These are phyloP conservation scores for Malus sylvestris DNA, from an alignment of 306 rosid genomes.

Conservation along the genomic window DNA sequence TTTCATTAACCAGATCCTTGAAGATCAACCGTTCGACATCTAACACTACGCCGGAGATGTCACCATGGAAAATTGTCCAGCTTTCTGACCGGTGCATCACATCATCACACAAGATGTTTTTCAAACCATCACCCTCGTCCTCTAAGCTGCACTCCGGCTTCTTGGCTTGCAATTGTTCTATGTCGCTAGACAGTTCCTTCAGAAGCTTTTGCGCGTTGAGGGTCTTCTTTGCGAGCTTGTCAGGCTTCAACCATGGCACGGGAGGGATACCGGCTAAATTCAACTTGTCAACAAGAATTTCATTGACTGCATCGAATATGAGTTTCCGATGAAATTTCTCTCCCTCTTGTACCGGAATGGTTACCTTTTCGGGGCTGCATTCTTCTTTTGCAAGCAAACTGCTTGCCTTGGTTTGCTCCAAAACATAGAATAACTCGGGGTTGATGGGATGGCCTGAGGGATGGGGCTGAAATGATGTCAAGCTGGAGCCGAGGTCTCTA, in stretches of 20 bases:
- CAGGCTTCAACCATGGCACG: slow-evolving; percentile 56
- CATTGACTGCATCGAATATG: slow-evolving; percentile 80
- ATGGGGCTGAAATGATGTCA: slow-evolving; percentile 65
- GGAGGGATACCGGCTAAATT: slow-evolving; percentile 21
- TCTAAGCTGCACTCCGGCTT: slow-evolving; percentile 36
- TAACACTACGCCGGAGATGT: slow-evolving; percentile 52
- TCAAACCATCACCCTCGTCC: slow-evolving; percentile 50
- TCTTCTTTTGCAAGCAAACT: slow-evolving; percentile 51
- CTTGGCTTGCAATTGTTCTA: slow-evolving; percentile 55
- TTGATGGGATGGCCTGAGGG: slow-evolving; percentile 74
- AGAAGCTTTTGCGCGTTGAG: slow-evolving; percentile 71
- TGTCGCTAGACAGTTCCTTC: slow-evolving; percentile 64
- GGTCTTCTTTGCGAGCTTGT: slow-evolving; percentile 49
- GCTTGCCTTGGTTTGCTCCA: slow-evolving; percentile 86
- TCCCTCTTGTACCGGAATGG: slow-evolving; percentile 20
- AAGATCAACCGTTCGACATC: slow-evolving; percentile 70
- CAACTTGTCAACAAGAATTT: slow-evolving; percentile 54
- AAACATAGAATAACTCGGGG: slow-evolving; percentile 74
- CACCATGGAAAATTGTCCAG: slow-evolving; percentile 57
- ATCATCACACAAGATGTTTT: slow-evolving; percentile 46
- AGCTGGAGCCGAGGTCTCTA: slow-evolving; percentile 60
- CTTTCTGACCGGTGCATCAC: slow-evolving; percentile 43
- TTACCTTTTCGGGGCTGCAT: slow-evolving; percentile 24
- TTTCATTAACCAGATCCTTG: slow-evolving; percentile 73
- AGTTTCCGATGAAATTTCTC: slow-evolving; percentile 67